A percentile compares a stretch with the other conserved stretches of the same genome.
phyloP scores from a whole-genome alignment of 768 basidiomycete genomes.

The Boletellus sp. region DNA sequence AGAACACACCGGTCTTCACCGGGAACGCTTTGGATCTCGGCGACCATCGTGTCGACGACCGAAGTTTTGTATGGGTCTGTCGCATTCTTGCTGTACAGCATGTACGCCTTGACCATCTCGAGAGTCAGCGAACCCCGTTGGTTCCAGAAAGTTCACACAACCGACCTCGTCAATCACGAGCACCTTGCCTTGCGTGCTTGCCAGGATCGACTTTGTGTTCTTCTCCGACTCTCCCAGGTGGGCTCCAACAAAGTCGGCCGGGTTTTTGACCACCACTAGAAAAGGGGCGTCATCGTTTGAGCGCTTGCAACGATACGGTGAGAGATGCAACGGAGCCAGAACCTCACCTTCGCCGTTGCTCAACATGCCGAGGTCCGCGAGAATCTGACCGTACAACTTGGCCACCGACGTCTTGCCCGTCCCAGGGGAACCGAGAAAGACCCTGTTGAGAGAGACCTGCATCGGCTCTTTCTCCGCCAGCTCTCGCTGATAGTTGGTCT shows the following conservation, averaged over 20 bases:
- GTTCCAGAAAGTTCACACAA: too few relatives aligned
- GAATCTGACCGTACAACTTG: conserved; percentile 60
- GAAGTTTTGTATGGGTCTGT: conserved; percentile 57
- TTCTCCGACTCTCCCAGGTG: conserved; percentile 57
- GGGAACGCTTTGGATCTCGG: conserved; percentile 64
- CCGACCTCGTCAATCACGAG: conserved; percentile 66
- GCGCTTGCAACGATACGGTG: background rate
- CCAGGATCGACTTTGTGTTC: conserved; percentile 62
- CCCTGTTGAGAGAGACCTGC: conserved; percentile 55
- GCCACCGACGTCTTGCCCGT: conserved; percentile 74
- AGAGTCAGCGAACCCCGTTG: too few relatives aligned
- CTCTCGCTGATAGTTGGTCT: conserved; percentile 59
- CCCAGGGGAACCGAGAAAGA: conserved; percentile 67
- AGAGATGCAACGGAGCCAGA: too few relatives aligned
- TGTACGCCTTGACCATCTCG: conserved; percentile 18
- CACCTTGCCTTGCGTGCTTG: conserved; percentile 58
- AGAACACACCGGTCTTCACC: conserved; percentile 71
- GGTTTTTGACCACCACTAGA: conserved; percentile 63
- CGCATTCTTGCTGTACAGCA: conserved; percentile 48
- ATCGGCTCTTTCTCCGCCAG: conserved; percentile 51
- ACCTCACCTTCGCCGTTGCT: conserved; percentile 67
- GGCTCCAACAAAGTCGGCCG: conserved; percentile 62
- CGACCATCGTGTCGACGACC: conserved; percentile 72
- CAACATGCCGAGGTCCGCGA: conserved; percentile 59
- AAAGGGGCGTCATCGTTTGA: background rate